Evolutionary conservation across 495 filamentous ascomycete genomes (phyloP).

Genomic region (Hyaloscypha variabilis): DNA sequence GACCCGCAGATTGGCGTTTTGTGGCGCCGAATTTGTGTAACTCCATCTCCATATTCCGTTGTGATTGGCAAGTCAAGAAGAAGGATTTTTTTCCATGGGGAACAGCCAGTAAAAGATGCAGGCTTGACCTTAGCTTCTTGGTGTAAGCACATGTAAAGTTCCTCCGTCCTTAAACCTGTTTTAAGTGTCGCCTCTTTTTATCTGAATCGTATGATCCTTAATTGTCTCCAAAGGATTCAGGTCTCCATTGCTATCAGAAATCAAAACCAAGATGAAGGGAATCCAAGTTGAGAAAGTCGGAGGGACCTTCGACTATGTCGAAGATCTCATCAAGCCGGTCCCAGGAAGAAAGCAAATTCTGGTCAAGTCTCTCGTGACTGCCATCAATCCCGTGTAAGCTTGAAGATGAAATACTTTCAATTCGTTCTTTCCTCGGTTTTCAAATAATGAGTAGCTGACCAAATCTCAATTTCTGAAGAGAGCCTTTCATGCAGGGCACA

Average conservation of each 20-base stretch:
- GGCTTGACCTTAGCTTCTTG: not conserved
- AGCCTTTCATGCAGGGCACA: constrained; percentile 26
- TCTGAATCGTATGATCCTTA: not conserved
- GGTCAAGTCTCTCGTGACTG: constrained; percentile 36
- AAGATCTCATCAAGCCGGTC: constrained; percentile 30
- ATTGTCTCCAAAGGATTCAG: not conserved
- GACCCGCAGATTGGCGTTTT: constrained; percentile 17
- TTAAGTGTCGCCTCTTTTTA: no score
- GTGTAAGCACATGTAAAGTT: not conserved
- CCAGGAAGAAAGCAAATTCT: constrained; percentile 35
- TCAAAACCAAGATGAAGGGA: constrained; percentile 34
- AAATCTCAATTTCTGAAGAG: not conserved
- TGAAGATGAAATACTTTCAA: no score
- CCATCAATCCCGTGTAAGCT: constrained; percentile 39
- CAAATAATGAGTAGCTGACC: not conserved
- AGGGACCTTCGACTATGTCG: constrained; percentile 25
- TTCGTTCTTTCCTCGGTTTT: not conserved
- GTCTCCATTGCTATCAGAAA: not conserved
- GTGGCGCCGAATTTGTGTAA: not conserved
- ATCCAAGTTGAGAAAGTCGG: constrained; percentile 28
- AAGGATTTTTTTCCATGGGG: not conserved
- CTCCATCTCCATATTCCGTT: not conserved
- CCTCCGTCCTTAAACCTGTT: no score
- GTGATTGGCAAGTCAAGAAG: not conserved
- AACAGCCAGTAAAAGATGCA: not conserved